phyloP scores from a whole-genome alignment of 306 rosid genomes.

The Cucumis cinereus region DNA sequence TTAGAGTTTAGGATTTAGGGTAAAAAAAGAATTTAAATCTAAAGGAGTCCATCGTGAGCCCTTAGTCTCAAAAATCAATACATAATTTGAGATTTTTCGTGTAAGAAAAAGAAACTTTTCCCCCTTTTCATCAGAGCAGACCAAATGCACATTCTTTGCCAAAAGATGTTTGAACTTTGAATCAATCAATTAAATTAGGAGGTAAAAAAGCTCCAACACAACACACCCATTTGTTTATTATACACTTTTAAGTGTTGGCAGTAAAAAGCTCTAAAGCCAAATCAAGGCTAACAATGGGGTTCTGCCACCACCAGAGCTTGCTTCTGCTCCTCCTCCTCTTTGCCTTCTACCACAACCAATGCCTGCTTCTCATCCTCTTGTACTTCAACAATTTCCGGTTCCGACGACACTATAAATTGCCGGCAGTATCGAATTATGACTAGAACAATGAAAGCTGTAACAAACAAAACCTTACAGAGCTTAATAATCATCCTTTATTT shows the following conservation, averaged over 20 bases:
- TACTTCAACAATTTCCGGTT: conserved; percentile 26
- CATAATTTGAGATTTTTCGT: not conserved
- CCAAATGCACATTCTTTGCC: not conserved
- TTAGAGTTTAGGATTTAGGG: too few species aligned
- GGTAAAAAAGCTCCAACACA: not conserved
- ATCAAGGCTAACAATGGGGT: not conserved
- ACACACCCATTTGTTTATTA: not conserved
- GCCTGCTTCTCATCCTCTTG: conserved; percentile 19
- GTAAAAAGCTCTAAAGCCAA: not conserved
- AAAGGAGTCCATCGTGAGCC: too few species aligned
- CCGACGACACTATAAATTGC: conserved; percentile 34
- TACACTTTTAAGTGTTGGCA: not conserved
- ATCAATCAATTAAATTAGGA: not conserved
- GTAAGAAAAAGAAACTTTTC: too few species aligned
- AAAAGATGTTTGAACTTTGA: not conserved
- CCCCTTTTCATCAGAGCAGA: not conserved
- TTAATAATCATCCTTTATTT: not conserved
- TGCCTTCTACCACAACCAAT: conserved; percentile 10
- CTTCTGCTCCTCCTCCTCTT: conserved; percentile 17
- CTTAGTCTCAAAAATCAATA: too few species aligned
- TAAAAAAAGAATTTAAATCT: too few species aligned
- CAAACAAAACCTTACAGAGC: not conserved
- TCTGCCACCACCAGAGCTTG: conserved; percentile 26
- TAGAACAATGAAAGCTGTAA: conserved; percentile 63
- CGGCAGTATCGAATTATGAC: conserved; percentile 50